These are phyloP conservation scores for Botrytis pseudocinerea DNA, from an alignment of 2,329 filamentous ascomycete genomes.

Conservation along the genomic window DNA sequence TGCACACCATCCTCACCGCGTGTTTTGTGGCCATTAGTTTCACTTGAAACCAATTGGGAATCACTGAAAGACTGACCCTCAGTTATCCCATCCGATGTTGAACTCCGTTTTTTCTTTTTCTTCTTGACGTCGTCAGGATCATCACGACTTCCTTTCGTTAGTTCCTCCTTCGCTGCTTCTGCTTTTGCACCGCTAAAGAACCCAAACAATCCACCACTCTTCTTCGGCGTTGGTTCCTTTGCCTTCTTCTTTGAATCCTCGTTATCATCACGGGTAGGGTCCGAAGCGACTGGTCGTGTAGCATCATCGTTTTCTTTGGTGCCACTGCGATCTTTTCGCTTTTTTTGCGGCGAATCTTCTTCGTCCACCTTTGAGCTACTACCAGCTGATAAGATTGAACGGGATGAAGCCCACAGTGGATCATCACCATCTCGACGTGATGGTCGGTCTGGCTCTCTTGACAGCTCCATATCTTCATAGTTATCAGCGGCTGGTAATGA, in stretches of 20 bases:
- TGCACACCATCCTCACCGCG: constrained; percentile 32
- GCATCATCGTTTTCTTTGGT: constrained; percentile 52
- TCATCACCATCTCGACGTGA: constrained; percentile 43
- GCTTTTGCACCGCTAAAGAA: constrained; percentile 43
- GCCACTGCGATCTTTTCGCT: constrained; percentile 42
- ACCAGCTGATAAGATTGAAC: constrained; percentile 50
- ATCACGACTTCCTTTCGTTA: constrained; percentile 33
- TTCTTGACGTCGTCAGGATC: constrained; percentile 38
- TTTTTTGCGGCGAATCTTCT: constrained; percentile 33
- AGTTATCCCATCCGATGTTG: constrained; percentile 34
- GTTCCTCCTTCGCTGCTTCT: constrained; percentile 34
- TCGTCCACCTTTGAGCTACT: constrained; percentile 39
- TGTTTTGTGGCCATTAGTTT: constrained; percentile 30
- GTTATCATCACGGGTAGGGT: constrained; percentile 42
- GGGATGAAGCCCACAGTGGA: constrained; percentile 45
- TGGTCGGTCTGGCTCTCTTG: constrained; percentile 40
- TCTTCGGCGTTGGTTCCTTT: constrained; percentile 43
- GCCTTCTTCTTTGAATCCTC: constrained; percentile 43
- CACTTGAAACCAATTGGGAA: constrained; percentile 33
- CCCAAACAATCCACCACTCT: constrained; percentile 49
- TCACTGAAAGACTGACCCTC: constrained; percentile 34
- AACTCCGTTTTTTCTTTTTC: constrained; percentile 40
- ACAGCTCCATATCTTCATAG: constrained; percentile 41
- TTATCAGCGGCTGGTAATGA: constrained; percentile 38
- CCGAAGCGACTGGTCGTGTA: constrained; percentile 48